Base-by-base conservation (phyloP, 495 filamentous ascomycete species). In the Baudoinia panamericana region DNA sequence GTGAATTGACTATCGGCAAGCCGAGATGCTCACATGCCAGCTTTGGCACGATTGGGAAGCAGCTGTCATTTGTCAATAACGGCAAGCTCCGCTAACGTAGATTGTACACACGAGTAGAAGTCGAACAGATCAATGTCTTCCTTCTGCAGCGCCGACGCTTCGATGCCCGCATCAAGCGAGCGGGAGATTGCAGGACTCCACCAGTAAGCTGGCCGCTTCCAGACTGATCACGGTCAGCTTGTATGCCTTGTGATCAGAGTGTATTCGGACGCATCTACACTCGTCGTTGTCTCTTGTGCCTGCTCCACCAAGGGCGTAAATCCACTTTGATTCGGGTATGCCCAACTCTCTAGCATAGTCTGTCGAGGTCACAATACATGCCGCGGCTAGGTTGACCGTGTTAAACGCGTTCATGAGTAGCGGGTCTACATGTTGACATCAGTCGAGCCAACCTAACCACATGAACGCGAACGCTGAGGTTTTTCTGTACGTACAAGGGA, bases 371-470 rank as follows among this genome's bases (percentile, higher is more conserved):
- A 75, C 31, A 9, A 75, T 56, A 45, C 64, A 70, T 20, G 69
- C 68, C 7, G 58, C 67, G 10, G 68, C 61, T 10, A 74, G 55
- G 35, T 75, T 75, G 42, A 75, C 62, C 12, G 60, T 69, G 48
- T 75, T 74, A 59, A 74, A 74, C 20, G 71, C 70, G 52, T 75
- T 75, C 71, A 74, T 74, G 25, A 73, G 50, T 11, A 75, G 59
- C 5, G 71, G 69, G 60, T 75, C 71, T 75, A 37, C n/a, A 1
- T 24, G 16, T 11, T 1, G 18, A 13, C 2, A 32, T 50, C 22
- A 45, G 44, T 29, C 13, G 1, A 10, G 9, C 12, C 12, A 10
- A 6, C 38, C 13, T 22, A 16, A 37, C n/a, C n/a, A n/a, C n/a
- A n/a, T n/a, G n/a, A n/a, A n/a, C n/a, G n/a, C n/a, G n/a, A n/a